These are phyloP conservation scores for Gentiana macrophylla DNA, from an alignment of 257 asterid genomes.

Conservation along the genomic window DNA sequence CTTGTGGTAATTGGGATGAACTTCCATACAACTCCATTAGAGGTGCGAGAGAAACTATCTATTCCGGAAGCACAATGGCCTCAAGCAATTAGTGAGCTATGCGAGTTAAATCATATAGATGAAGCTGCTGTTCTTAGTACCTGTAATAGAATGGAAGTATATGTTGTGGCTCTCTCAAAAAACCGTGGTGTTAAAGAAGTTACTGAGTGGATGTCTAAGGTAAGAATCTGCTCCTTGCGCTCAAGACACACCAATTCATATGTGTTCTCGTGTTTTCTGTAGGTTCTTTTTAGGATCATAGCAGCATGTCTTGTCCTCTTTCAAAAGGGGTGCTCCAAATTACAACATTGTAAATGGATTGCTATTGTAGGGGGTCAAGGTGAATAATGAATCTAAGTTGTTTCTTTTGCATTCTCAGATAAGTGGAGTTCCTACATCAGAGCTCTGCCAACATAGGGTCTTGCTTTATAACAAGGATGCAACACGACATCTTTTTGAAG, in stretches of 20 bases:
- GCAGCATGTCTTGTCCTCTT: neutral
- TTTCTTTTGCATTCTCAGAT: constrained; percentile 30
- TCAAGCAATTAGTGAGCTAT: constrained; percentile 60
- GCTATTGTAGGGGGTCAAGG: too few species aligned
- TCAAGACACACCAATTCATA: too few species aligned
- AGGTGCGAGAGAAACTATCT: constrained; percentile 79
- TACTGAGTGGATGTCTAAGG: constrained; percentile 98
- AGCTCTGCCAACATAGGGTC: constrained; percentile 52
- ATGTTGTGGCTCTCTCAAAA: constrained; percentile 74
- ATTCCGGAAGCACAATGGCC: constrained; percentile 91
- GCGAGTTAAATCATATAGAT: constrained; percentile 72
- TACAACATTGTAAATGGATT: too few species aligned
- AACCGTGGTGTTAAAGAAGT: constrained; percentile 89
- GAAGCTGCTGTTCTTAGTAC: constrained; percentile 97
- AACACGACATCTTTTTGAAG: constrained; percentile 70
- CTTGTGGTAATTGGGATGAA: constrained; percentile 71
- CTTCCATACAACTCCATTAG: constrained; percentile 72
- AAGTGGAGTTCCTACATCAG: constrained; percentile 71
- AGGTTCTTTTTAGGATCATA: neutral
- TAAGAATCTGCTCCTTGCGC: constrained; percentile 9
- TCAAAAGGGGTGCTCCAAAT: too few species aligned
- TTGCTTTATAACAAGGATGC: constrained; percentile 66
- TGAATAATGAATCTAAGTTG: neutral
- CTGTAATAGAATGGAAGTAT: constrained; percentile 83
- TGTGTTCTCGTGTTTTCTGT: neutral